Evolutionary conservation across 1,139 yeast genomes (phyloP), one percentile per base, ranked within the genome.

Genomic region (Zygosaccharomyces sapae): DNA sequence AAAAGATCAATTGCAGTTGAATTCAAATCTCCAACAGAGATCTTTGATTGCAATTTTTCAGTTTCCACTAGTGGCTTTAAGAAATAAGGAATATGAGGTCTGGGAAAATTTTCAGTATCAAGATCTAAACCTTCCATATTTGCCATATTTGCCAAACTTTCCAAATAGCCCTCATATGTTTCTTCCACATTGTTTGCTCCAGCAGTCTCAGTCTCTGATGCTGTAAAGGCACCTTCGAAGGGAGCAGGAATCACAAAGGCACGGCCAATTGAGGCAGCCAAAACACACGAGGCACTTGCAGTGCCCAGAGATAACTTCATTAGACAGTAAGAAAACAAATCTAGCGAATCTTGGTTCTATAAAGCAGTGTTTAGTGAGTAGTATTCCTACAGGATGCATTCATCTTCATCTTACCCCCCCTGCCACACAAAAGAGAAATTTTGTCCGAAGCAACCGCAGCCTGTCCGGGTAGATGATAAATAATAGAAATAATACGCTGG

Each of bases 1-100:
- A 68, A 86, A 46, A 90, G 71, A 24, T 71, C 72, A 47, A 81
- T 73, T 7, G 96, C 96, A 47, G 90, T 73, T 3, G 65, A 59
- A 56, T 73, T 70, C 51, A 90, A 75, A 6, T 79, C 84, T 1
- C 76, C 80, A 33, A 76, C 73, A 34, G 74, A 71, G 51, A 90
- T 76, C 35, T 75, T 71, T 0, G 69, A 70, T 66, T 88, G 96
- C 44, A 89, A 72, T 27, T 71, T 66, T 13, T 81, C 82, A 16
- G 92, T 69, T 50, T 82, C 82, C 35, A 86, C 77, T n/a, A 62
- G 50, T 22, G 78, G 78, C 43, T 65, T 65, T 45, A 61, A 36
- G 25, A 59, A 53, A 36, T 61, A 61, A 13, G 65, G 65, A 13
- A 61, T 35, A 42, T 61, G 65, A 9, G 63, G 62, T 40, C 53